Evolutionary conservation across 78 protist genomes (phyloP).

Genomic region (Dictyostelium intermedium): DNA sequence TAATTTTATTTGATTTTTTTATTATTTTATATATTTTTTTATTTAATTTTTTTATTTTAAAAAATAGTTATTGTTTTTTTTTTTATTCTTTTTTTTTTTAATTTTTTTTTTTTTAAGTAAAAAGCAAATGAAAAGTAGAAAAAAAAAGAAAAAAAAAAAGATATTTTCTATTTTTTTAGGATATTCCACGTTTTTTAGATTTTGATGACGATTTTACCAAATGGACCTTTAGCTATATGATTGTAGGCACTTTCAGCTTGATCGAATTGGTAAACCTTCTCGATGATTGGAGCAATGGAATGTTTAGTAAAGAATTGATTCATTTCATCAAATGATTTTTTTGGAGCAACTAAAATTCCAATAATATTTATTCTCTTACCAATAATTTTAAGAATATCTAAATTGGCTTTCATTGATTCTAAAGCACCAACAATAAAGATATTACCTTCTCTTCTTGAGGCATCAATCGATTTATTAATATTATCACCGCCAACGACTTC

Average conservation of each 20-base stretch:
- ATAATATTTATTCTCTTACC: slow-evolving; percentile 1
- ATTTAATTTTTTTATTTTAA: too few relatives aligned
- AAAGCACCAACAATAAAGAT: slow-evolving; percentile 5
- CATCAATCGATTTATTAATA: not conserved
- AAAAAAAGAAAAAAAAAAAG: not conserved
- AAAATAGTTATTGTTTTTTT: too few relatives aligned
- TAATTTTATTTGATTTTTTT: too few relatives aligned
- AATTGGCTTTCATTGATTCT: not conserved
- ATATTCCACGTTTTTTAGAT: slow-evolving; percentile 14
- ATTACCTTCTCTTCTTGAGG: slow-evolving; percentile 1
- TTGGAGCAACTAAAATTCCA: slow-evolving; percentile 28
- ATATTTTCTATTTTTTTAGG: too few relatives aligned
- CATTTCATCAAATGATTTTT: slow-evolving; percentile 7
- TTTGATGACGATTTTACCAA: slow-evolving; percentile 34
- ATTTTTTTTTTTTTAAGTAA: too few relatives aligned
- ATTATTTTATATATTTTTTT: too few relatives aligned
- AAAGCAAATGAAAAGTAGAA: not conserved
- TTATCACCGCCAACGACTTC: slow-evolving; percentile 23
- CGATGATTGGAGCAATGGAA: slow-evolving; percentile 9
- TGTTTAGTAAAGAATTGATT: slow-evolving; percentile 7
- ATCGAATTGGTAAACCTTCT: not conserved
- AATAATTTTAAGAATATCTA: not conserved
- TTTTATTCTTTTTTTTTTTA: too few relatives aligned
- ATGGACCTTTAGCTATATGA: slow-evolving; percentile 17
- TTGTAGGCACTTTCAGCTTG: not conserved